These are phyloP conservation scores for Stephania cephalantha DNA, from an alignment of 164 flowering plant genomes.

Conservation along the genomic window DNA sequence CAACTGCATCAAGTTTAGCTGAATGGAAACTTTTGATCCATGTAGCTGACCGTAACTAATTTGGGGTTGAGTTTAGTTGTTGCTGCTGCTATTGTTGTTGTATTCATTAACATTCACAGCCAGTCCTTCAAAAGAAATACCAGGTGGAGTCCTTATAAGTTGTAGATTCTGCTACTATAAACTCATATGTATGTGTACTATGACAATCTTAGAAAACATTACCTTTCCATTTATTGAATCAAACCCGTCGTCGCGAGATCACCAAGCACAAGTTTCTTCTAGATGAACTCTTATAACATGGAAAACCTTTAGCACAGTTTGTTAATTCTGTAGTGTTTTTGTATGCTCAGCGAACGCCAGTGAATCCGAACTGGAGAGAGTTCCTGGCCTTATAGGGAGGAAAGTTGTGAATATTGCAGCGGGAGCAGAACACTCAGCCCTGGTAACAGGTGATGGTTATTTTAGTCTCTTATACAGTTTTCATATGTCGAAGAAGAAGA, in stretches of 20 bases:
- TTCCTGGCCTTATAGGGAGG: constrained; percentile 33
- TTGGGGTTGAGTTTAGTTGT: too few relatives aligned
- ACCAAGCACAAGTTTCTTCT: background rate
- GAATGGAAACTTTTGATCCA: background rate
- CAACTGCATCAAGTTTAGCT: background rate
- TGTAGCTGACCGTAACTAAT: too few relatives aligned
- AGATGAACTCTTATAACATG: background rate
- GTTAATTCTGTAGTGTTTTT: background rate
- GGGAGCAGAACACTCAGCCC: constrained; percentile 87
- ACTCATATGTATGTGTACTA: background rate
- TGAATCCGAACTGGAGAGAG: constrained; percentile 22
- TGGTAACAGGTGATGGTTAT: constrained; percentile 46
- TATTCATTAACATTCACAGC: background rate
- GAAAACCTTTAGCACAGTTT: background rate
- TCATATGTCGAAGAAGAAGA: background rate
- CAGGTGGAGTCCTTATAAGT: background rate
- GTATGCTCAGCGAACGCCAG: constrained; percentile 21
- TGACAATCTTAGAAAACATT: background rate
- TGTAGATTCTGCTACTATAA: background rate
- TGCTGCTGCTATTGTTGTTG: too few relatives aligned
- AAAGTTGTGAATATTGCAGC: constrained; percentile 57
- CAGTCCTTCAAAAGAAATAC: background rate
- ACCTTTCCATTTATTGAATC: background rate
- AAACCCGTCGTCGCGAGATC: background rate
- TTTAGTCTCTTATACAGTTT: background rate